phyloP scores from a whole-genome alignment of 129 eudicot genomes.

The Lonicera japonica region DNA sequence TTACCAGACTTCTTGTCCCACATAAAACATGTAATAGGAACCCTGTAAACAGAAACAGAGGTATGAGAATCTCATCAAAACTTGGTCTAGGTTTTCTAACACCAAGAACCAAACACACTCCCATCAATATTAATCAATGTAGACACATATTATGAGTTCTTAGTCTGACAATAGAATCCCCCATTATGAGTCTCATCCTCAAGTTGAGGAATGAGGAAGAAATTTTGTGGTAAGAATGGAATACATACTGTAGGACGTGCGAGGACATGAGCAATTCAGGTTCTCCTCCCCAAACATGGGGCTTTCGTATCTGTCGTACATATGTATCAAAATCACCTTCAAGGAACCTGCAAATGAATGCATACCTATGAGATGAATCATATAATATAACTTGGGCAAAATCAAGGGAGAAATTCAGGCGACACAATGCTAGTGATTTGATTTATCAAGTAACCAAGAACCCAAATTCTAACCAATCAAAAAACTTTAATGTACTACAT shows the following conservation, averaged over 20 bases:
- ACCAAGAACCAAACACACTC: background rate
- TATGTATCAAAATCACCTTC: constrained; percentile 76
- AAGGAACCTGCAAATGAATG: constrained; percentile 44
- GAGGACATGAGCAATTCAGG: constrained; percentile 85
- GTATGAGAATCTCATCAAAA: background rate
- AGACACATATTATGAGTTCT: too few species aligned
- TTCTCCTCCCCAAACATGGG: constrained; percentile 95
- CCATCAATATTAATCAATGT: background rate
- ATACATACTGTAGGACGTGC: constrained; percentile 54
- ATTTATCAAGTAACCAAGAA: too few species aligned
- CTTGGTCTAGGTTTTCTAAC: background rate
- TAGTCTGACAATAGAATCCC: background rate
- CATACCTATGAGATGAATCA: too few species aligned
- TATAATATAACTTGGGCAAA: too few species aligned
- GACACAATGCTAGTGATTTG: too few species aligned
- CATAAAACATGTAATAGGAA: constrained; percentile 72
- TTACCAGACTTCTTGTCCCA: constrained; percentile 43
- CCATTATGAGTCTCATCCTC: background rate
- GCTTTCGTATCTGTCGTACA: constrained; percentile 52
- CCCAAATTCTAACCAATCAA: too few species aligned
- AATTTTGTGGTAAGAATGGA: background rate
- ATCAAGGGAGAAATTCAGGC: too few species aligned
- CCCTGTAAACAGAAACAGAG: constrained; percentile 33
- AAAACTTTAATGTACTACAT: too few species aligned
- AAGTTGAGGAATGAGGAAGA: constrained; percentile 1